Conservation (phyloP, 495 filamentous ascomycete species). For the Talaromyces wortmannii region DNA sequence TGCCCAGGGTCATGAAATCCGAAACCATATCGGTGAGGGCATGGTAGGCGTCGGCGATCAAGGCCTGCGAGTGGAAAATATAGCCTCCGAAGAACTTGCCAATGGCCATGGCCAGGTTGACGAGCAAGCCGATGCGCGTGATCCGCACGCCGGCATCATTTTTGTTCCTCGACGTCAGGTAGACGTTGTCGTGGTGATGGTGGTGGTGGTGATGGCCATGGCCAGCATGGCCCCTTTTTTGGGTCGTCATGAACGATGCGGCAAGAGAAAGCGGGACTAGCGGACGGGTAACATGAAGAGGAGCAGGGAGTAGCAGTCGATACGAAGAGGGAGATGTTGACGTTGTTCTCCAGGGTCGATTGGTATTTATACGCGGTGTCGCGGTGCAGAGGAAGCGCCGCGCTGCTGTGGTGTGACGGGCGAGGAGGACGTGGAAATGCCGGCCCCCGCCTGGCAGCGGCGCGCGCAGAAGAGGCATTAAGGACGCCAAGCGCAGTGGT, state of each 20-base stretch:
- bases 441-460: conserved; percentile 2
- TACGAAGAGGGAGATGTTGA: too few species aligned
- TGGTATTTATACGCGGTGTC: too few species aligned
- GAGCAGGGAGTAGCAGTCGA: background rate
- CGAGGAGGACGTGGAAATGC: background rate
- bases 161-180: conserved; percentile 81
- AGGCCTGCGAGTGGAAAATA: conserved; percentile 85
- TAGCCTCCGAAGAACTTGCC: conserved; percentile 90
- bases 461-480: conserved; percentile 1
- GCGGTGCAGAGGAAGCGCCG: too few species aligned
- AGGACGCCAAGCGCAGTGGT: background rate
- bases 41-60: conserved; percentile 93
- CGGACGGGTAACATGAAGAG: background rate
- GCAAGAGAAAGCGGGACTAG: background rate
- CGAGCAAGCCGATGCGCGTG: conserved; percentile 83
- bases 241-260: conserved; percentile 22
- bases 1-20: conserved; percentile 87
- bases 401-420: too few species aligned
- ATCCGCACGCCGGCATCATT: conserved; percentile 92
- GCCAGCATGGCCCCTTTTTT: conserved; percentile 25
- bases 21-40: conserved; percentile 90
- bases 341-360: too few species aligned
- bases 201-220: conserved; percentile 48
- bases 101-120: conserved; percentile 90
- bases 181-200: conserved; percentile 82